Conservation (phyloP, 352 stramenopile species). For the Phytophthora hybrid region DNA sequence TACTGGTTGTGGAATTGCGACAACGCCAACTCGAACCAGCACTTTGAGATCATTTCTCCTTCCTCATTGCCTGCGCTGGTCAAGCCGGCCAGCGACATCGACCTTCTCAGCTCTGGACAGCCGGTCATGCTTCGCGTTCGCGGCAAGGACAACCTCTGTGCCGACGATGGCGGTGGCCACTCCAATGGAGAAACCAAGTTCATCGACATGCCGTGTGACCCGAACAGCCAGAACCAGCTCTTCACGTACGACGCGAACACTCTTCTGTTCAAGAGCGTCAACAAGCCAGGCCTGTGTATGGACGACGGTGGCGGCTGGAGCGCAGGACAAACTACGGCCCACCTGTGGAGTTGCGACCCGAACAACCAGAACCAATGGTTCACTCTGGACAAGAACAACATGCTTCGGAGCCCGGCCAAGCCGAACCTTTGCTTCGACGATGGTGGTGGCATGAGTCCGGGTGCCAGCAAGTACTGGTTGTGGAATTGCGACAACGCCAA, state of each 20-base stretch:
- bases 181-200: constrained; percentile 32
- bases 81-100: too few relatives aligned
- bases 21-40: constrained; percentile 24
- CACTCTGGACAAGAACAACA: constrained; percentile 21
- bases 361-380: constrained; percentile 41
- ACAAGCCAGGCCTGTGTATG: constrained; percentile 27
- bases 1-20: constrained; percentile 25
- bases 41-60: constrained; percentile 28
- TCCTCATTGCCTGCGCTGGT: too few relatives aligned
- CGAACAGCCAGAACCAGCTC: constrained; percentile 30
- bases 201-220: constrained; percentile 21
- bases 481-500: constrained; percentile 27
- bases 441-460: not conserved
- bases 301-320: constrained; percentile 23
- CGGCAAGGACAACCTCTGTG: too few relatives aligned
- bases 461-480: not conserved
- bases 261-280: constrained; percentile 18
- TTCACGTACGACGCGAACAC: constrained; percentile 25
- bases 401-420: constrained; percentile 35
- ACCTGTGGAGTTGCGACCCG: constrained; percentile 32
- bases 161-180: not conserved
- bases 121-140: too few relatives aligned
- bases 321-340: not conserved
- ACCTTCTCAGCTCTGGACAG: too few relatives aligned
- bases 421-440: constrained; percentile 38